Evolutionary conservation across 805 yeast species (phyloP).

Genomic region (Kazachstania bromeliacearum): DNA sequence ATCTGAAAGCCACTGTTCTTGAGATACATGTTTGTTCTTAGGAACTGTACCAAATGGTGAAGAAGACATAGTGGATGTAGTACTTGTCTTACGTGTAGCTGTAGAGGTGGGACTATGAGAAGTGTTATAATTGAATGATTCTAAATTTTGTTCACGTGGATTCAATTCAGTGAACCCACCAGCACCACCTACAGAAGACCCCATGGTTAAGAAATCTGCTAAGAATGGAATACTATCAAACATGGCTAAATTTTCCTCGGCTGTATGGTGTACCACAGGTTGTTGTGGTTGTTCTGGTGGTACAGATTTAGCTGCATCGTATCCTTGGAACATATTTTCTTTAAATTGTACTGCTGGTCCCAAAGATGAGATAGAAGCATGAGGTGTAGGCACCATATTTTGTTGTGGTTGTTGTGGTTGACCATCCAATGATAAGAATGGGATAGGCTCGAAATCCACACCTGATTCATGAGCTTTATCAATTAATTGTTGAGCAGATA

Average conservation of each 20-base stretch:
- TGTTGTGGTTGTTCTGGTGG: background rate
- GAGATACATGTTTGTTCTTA: background rate
- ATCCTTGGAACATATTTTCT: background rate
- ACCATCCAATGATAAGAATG: slow-evolving; percentile 19
- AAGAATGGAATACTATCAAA: slow-evolving; percentile 22
- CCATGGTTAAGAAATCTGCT: slow-evolving; percentile 33
- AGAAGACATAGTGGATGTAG: background rate
- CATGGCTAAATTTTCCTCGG: slow-evolving; percentile 1
- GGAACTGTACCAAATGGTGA: background rate
- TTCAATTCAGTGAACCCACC: slow-evolving; percentile 30
- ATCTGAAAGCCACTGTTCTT: slow-evolving; percentile 4
- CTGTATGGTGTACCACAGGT: background rate
- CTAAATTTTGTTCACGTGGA: slow-evolving; percentile 26
- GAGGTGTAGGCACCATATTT: background rate
- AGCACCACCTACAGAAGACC: slow-evolving; percentile 34
- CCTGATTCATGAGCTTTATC: slow-evolving; percentile 26
- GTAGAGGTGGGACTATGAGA: background rate
- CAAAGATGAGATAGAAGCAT: too few species aligned
- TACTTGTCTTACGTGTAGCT: background rate
- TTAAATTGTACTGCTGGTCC: background rate
- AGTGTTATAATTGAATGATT: slow-evolving; percentile 27
- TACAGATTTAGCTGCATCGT: background rate
- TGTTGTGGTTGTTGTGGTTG: background rate
- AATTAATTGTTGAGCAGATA: slow-evolving; percentile 39
- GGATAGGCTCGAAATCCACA: slow-evolving; percentile 21